phyloP scores from a whole-genome alignment of 2,329 filamentous ascomycete genomes.

The Clarireedia hainanense region DNA sequence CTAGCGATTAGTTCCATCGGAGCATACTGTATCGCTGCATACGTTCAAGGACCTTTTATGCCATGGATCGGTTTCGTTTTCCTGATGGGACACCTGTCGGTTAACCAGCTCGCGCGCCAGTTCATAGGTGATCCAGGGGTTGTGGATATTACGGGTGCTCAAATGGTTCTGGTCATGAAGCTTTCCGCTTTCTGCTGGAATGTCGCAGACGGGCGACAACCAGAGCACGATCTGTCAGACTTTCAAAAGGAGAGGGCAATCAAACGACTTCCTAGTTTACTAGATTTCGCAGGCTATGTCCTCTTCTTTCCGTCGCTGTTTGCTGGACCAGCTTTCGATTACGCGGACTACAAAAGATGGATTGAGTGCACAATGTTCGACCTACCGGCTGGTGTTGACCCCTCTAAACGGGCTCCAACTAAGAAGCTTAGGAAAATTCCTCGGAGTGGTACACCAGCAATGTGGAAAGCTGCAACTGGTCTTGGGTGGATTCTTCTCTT shows the following conservation, averaged over 20 bases:
- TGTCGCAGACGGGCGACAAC: conserved; percentile 80
- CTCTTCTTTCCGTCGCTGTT: conserved; percentile 92
- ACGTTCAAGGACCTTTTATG: conserved; percentile 84
- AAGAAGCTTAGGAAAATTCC: conserved; percentile 89
- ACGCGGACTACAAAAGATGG: conserved; percentile 84
- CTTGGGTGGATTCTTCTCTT: conserved; percentile 74
- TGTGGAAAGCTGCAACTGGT: conserved; percentile 65
- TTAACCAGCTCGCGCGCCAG: conserved; percentile 81
- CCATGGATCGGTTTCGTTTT: conserved; percentile 95
- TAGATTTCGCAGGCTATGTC: conserved; percentile 86
- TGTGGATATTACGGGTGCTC: conserved; percentile 86
- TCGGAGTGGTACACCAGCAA: conserved; percentile 77
- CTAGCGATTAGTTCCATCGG: conserved; percentile 71
- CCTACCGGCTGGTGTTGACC: conserved; percentile 71
- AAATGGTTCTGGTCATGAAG: conserved; percentile 99
- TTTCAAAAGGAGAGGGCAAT: conserved; percentile 79
- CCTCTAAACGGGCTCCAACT: conserved; percentile 75
- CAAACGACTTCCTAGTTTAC: conserved; percentile 59
- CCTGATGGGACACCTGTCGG: conserved; percentile 89
- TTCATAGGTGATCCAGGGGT: conserved; percentile 54
- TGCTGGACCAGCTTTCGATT: conserved; percentile 89
- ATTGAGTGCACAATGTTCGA: conserved; percentile 94
- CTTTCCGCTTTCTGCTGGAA: conserved; percentile 97
- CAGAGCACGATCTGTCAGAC: conserved; percentile 72
- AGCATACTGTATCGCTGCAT: conserved; percentile 76